A percentile compares a stretch with the other conserved stretches of the same genome.
Conservation (phyloP, 345 rosid genomes). For the Camelina sativa region DNA sequence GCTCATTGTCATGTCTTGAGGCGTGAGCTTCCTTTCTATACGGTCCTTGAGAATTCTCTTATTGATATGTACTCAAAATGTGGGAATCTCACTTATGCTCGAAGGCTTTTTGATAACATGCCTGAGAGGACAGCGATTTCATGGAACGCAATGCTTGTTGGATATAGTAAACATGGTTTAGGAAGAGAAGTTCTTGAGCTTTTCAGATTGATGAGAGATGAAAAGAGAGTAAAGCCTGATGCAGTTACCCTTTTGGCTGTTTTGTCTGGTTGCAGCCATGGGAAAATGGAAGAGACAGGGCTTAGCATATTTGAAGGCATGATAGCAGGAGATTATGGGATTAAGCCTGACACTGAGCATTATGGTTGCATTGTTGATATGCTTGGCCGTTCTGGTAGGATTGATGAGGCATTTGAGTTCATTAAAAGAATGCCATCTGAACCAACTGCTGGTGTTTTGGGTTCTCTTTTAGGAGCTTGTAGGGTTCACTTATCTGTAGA, state of each 20-base stretch:
- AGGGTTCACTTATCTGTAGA: conserved; percentile 75
- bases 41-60: conserved; percentile 78
- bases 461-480: conserved; percentile 86
- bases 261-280: conserved; percentile 93
- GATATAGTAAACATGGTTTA: conserved; percentile 83
- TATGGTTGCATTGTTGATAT: conserved; percentile 86
- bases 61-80: conserved; percentile 96
- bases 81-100: conserved; percentile 67
- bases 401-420: conserved; percentile 68
- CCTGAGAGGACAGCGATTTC: conserved; percentile 71
- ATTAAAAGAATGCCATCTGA: conserved; percentile 66
- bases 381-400: conserved; percentile 87
- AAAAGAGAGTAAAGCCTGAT: conserved; percentile 68
- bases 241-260: conserved; percentile 77
- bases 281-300: conserved; percentile 80
- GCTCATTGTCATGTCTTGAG: conserved; percentile 77
- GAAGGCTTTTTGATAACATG: conserved; percentile 72
- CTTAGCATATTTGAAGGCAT: conserved; percentile 61
- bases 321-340: conserved; percentile 51
- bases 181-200: conserved; percentile 70
- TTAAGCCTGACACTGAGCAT: conserved; percentile 69
- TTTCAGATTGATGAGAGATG: conserved; percentile 67
- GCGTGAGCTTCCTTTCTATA: conserved; percentile 58
- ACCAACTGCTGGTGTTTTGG: conserved; percentile 83
- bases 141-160: conserved; percentile 91